phyloP scores from a whole-genome alignment of 139 green algal species.

The Desmodesmus armatus region DNA sequence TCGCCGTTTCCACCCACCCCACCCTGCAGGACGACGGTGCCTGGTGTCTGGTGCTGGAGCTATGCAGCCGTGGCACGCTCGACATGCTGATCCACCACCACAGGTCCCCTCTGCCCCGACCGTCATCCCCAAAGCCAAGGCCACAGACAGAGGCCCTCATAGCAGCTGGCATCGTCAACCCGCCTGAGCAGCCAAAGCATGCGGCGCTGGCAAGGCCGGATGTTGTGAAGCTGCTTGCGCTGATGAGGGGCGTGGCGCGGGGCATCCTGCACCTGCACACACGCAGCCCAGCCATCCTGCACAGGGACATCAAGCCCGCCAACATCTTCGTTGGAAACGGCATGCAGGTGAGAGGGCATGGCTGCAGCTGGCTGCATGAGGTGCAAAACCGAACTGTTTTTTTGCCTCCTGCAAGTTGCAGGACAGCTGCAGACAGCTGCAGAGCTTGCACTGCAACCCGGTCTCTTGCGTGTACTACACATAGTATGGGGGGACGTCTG shows the following conservation, averaged over 20 bases:
- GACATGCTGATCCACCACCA: conserved; percentile 55
- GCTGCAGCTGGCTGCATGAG: too few relatives aligned
- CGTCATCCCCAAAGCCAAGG: background rate
- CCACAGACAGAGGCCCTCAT: background rate
- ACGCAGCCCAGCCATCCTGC: conserved; percentile 58
- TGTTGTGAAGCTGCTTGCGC: conserved; percentile 35
- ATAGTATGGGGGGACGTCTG: too few relatives aligned
- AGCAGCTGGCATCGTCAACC: background rate
- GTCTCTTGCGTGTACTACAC: too few relatives aligned
- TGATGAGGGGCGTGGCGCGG: conserved; percentile 51
- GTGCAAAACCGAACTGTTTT: too few relatives aligned
- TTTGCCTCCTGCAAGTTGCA: too few relatives aligned
- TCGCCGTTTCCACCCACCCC: too few relatives aligned
- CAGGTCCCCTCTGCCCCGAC: conserved; percentile 2
- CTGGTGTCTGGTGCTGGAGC: conserved; percentile 53
- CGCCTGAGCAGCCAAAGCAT: background rate
- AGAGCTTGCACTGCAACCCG: too few relatives aligned
- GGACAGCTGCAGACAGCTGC: too few relatives aligned
- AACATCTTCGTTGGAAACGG: conserved; percentile 68
- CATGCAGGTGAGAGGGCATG: too few relatives aligned
- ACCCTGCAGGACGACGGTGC: conserved; percentile 47
- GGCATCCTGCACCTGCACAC: conserved; percentile 63
- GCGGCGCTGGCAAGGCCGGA: background rate
- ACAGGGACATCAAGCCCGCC: conserved; percentile 70
- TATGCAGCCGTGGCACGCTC: conserved; percentile 50